Conservation (phyloP, 139 green algal species). For the Haematococcus lacustris region DNA sequence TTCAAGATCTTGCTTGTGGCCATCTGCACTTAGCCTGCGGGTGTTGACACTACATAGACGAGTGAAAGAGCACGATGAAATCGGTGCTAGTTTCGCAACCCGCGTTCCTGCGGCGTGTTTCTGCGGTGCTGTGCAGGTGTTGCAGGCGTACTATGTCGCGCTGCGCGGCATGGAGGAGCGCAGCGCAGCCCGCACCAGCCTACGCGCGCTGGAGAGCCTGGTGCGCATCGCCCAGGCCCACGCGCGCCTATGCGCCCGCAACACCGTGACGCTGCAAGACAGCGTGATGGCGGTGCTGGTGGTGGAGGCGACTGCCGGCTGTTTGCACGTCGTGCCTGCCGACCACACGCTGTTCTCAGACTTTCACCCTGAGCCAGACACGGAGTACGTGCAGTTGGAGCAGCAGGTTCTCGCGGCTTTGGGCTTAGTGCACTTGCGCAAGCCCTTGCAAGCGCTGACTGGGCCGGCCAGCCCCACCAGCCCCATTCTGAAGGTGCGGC, state of each 20-base stretch:
- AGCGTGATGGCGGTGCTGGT: constrained; percentile 55
- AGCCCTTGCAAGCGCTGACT: too few relatives aligned
- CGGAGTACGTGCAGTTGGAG: neutral
- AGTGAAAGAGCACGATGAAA: neutral
- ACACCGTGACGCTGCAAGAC: constrained; percentile 47
- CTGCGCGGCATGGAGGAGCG: constrained; percentile 34
- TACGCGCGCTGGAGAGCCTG: constrained; percentile 82
- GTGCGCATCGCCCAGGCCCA: constrained; percentile 83
- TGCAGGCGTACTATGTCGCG: constrained; percentile 70
- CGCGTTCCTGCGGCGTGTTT: neutral
- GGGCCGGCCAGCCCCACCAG: too few relatives aligned
- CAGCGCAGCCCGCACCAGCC: constrained; percentile 44
- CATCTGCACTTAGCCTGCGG: neutral
- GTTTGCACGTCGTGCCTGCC: neutral
- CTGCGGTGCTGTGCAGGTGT: constrained; percentile 21
- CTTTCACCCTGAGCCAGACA: neutral
- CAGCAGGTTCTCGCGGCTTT: neutral
- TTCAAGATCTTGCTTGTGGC: neutral
- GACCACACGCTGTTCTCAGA: neutral
- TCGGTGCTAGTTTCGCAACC: neutral
- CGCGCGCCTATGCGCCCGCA: constrained; percentile 60
- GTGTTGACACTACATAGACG: neutral
- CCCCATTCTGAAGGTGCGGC: too few relatives aligned
- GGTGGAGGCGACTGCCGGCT: constrained; percentile 24
- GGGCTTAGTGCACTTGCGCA: too few relatives aligned